These are phyloP conservation scores for Dianthus caryophyllus DNA, from an alignment of 148 eudicot species.

Conservation along the genomic window DNA sequence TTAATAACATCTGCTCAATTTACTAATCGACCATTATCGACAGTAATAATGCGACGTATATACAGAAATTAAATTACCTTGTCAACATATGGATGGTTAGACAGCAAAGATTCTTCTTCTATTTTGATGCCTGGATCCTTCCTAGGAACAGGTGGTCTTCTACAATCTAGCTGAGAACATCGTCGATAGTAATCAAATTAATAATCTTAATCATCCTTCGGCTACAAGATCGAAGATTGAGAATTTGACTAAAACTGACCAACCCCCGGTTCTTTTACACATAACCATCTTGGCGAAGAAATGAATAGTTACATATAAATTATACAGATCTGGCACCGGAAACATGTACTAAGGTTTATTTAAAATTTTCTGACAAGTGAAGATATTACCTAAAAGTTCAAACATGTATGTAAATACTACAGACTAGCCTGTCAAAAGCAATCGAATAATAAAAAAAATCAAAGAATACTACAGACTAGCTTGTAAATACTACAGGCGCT, in stretches of 20 bases:
- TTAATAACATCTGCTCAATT: neutral
- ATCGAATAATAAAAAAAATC: neutral
- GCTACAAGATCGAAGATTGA: neutral
- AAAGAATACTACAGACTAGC: too few species aligned
- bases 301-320: neutral
- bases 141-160: slow-evolving; percentile 83
- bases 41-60: neutral
- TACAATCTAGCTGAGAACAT: slow-evolving; percentile 74
- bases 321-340: neutral
- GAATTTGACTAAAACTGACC: neutral
- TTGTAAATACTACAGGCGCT: too few species aligned
- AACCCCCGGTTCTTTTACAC: neutral
- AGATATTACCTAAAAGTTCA: neutral
- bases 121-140: slow-evolving; percentile 75
- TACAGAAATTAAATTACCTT: slow-evolving; percentile 44
- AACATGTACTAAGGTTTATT: neutral
- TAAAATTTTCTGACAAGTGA: neutral
- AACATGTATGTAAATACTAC: neutral
- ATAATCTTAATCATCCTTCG: neutral
- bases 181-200: neutral
- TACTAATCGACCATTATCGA: neutral
- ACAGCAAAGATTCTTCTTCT: slow-evolving; percentile 82
- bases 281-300: neutral
- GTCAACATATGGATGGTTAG: slow-evolving; percentile 91
- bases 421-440: neutral